Evolutionary conservation across 2,329 filamentous ascomycete genomes (phyloP).

Genomic region (Macrophomina pseudophaseolina): DNA sequence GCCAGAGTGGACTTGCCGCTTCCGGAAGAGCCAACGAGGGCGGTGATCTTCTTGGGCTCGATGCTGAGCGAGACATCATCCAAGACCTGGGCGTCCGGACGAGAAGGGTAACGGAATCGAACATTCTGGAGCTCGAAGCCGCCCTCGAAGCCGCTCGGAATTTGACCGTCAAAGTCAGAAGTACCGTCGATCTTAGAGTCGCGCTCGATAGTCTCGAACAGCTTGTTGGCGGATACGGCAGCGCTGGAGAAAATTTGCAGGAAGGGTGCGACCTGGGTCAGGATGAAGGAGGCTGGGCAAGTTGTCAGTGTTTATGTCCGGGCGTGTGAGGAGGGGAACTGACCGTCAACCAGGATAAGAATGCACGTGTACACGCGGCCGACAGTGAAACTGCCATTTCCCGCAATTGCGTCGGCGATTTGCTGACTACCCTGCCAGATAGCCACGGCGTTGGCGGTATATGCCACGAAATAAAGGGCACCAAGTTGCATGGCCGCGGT

Average conservation of each 20-base stretch:
- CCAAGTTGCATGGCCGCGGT: constrained; percentile 12
- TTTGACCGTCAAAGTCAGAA: constrained; percentile 10
- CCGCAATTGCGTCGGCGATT: constrained; percentile 6
- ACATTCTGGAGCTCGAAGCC: constrained; percentile 46
- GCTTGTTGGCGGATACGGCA: constrained; percentile 2
- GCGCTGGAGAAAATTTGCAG: constrained; percentile 12
- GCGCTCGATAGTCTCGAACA: constrained; percentile 5
- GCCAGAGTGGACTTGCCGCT: constrained; percentile 91
- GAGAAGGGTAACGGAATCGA: constrained; percentile 49
- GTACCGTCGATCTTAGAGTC: constrained; percentile 18
- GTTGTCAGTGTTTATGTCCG: not conserved
- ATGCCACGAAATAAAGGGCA: constrained; percentile 11
- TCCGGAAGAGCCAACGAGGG: constrained; percentile 63
- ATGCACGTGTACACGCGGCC: constrained; percentile 12
- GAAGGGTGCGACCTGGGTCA: constrained; percentile 22
- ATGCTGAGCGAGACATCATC: constrained; percentile 44
- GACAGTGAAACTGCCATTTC: not conserved
- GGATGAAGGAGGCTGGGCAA: constrained; percentile 2
- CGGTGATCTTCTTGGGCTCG: constrained; percentile 47
- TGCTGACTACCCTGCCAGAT: constrained; percentile 23
- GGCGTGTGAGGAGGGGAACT: not conserved
- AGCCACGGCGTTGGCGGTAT: constrained; percentile 18
- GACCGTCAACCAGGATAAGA: constrained; percentile 8
- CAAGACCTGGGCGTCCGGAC: constrained; percentile 47
- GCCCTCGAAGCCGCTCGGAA: constrained; percentile 25